Evolutionary conservation across 768 basidiomycete species (phyloP).

Genomic region (Myochromella boudieri): DNA sequence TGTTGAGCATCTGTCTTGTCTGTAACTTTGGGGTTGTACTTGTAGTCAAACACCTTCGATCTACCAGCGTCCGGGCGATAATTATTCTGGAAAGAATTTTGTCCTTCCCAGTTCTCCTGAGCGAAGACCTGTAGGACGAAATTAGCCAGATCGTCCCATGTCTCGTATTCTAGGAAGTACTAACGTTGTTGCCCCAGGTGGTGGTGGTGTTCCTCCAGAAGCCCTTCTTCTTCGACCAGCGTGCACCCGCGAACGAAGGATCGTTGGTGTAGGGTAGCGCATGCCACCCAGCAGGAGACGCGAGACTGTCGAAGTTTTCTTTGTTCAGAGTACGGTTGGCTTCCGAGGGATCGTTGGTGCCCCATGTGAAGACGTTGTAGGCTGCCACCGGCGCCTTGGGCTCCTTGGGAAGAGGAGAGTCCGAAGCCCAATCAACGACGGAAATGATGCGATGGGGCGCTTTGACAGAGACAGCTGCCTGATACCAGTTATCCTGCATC

Average conservation of each 20-base stretch:
- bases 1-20: slow-evolving; percentile 55
- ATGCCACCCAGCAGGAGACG: slow-evolving; percentile 94
- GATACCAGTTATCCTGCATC: slow-evolving; percentile 97
- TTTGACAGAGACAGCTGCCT: slow-evolving; percentile 75
- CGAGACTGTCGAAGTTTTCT: slow-evolving; percentile 73
- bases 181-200: slow-evolving; percentile 85
- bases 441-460: slow-evolving; percentile 80
- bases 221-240: slow-evolving; percentile 23
- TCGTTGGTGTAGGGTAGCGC: slow-evolving; percentile 71
- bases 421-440: slow-evolving; percentile 94
- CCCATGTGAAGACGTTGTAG: slow-evolving; percentile 79
- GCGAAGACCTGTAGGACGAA: slow-evolving; percentile 66
- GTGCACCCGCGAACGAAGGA: slow-evolving; percentile 42
- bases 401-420: slow-evolving; percentile 47
- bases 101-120: slow-evolving; percentile 91
- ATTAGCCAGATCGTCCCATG: slow-evolving; percentile 2
- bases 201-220: slow-evolving; percentile 70
- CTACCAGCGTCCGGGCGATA: slow-evolving; percentile 73
- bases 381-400: slow-evolving; percentile 35
- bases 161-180: slow-evolving; percentile 11
- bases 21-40: slow-evolving; percentile 68
- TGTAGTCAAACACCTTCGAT: slow-evolving; percentile 62
- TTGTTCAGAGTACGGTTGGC: slow-evolving; percentile 59
- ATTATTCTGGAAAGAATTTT: slow-evolving; percentile 64
- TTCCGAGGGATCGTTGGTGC: slow-evolving; percentile 79